Conservation (phyloP, 345 rosid species). For the Hibiscus trionum region DNA sequence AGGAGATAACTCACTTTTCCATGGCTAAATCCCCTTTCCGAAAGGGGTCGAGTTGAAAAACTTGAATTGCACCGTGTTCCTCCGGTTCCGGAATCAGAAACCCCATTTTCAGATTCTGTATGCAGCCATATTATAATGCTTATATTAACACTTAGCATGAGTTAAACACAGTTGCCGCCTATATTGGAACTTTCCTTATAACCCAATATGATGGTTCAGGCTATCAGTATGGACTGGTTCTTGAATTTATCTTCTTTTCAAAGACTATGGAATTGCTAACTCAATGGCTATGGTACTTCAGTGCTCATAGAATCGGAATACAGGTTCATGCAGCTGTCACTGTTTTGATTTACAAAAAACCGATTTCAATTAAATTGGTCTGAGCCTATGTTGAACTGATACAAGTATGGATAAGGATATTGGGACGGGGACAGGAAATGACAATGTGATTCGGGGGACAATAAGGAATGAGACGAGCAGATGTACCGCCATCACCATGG, state of each 20-base stretch:
- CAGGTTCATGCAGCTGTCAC: slow-evolving; percentile 47
- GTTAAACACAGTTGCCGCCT: slow-evolving; percentile 48
- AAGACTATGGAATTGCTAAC: slow-evolving; percentile 55
- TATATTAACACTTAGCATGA: slow-evolving; percentile 25
- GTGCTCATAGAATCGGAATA: slow-evolving; percentile 54
- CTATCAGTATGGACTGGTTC: slow-evolving; percentile 35
- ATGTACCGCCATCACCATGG: slow-evolving; percentile 70
- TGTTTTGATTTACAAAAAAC: slow-evolving; percentile 43
- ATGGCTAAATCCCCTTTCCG: slow-evolving; percentile 54
- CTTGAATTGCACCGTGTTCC: slow-evolving; percentile 46
- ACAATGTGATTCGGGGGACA: slow-evolving; percentile 58
- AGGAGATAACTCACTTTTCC: slow-evolving; percentile 39
- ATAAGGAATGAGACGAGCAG: slow-evolving; percentile 60
- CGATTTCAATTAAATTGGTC: slow-evolving; percentile 33
- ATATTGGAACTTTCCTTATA: slow-evolving; percentile 53
- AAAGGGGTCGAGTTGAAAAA: slow-evolving; percentile 30
- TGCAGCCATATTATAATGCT: not conserved
- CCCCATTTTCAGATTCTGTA: slow-evolving; percentile 21
- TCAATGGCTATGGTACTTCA: slow-evolving; percentile 62
- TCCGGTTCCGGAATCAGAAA: slow-evolving; percentile 44
- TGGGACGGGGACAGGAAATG: not conserved
- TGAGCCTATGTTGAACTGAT: not conserved
- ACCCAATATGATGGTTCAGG: slow-evolving; percentile 30
- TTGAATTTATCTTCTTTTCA: slow-evolving; percentile 44
- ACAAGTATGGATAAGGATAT: no score